Percentiles rank a stretch among this genome's conserved stretches.
phyloP scores from a whole-genome alignment of 2,329 filamentous ascomycete species.

The Pyricularia grisea region DNA sequence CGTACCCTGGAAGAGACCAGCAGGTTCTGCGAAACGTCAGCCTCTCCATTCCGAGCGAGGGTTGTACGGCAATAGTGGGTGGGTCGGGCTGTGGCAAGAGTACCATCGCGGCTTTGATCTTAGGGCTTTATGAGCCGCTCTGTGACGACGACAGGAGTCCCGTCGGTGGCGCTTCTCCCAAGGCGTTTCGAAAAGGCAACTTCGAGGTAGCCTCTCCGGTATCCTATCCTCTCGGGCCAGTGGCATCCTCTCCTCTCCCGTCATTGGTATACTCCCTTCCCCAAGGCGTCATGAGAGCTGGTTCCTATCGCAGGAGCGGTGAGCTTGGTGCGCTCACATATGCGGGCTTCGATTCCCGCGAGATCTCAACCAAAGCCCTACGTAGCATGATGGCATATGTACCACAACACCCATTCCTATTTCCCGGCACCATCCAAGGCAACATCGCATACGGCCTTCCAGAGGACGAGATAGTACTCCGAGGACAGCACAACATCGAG shows the following conservation, averaged over 20 bases:
- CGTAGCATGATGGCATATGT: conserved; percentile 58
- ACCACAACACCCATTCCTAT: conserved; percentile 63
- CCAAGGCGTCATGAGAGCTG: background rate
- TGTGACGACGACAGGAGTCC: background rate
- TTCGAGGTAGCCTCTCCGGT: background rate
- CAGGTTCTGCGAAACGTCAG: conserved; percentile 54
- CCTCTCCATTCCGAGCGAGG: conserved; percentile 53
- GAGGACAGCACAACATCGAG: conserved; percentile 33
- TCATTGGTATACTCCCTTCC: too few species aligned
- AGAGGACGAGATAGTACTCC: conserved; percentile 33
- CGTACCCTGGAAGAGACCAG: conserved; percentile 48
- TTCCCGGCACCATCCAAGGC: conserved; percentile 64
- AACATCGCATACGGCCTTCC: conserved; percentile 78
- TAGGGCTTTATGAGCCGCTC: conserved; percentile 55
- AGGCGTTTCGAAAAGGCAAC: background rate
- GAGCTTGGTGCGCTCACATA: conserved; percentile 39
- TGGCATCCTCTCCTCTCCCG: background rate
- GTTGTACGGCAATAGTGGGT: conserved; percentile 69
- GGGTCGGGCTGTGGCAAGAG: conserved; percentile 86
- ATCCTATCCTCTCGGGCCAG: too few species aligned
- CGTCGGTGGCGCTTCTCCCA: background rate
- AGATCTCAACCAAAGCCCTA: conserved; percentile 50
- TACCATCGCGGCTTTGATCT: conserved; percentile 65
- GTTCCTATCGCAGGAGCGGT: conserved; percentile 13
- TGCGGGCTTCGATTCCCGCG: conserved; percentile 42